Percentiles rank a stretch among this genome's conserved stretches.
phyloP scores from a whole-genome alignment of 495 filamentous ascomycete species.

The Penicillium malachiteum region DNA sequence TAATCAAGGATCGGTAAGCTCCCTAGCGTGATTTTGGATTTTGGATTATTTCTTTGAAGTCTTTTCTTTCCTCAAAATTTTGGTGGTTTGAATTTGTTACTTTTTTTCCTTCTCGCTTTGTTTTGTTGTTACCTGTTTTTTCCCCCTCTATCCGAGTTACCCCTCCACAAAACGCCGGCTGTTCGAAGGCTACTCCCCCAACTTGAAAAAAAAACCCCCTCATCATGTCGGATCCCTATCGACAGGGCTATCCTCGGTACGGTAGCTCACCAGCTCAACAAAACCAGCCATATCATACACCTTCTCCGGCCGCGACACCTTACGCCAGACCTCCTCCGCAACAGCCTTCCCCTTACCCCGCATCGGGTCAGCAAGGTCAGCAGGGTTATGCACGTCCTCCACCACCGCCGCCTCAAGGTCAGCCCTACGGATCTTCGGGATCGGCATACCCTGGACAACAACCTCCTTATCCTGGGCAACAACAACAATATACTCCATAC shows the following conservation, averaged over 20 bases:
- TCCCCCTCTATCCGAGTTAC: neutral
- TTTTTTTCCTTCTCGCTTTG: conserved; percentile 11
- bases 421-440: conserved; percentile 37
- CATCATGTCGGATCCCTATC: conserved; percentile 42
- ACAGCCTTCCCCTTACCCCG: conserved; percentile 27
- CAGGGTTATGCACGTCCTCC: conserved; percentile 31
- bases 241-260: conserved; percentile 40
- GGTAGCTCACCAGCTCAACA: conserved; percentile 38
- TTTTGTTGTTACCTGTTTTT: conserved; percentile 10
- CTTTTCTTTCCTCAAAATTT: neutral
- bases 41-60: neutral
- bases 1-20: conserved; percentile 43
- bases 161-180: conserved; percentile 1
- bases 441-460: conserved; percentile 34
- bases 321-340: conserved; percentile 32
- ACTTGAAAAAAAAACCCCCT: conserved; percentile 1
- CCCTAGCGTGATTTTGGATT: conserved; percentile 4
- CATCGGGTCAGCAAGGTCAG: conserved; percentile 22
- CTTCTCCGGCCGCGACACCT: conserved; percentile 29
- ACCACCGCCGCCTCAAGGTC: conserved; percentile 29
- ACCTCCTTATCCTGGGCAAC: conserved; percentile 18
- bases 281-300: conserved; percentile 38
- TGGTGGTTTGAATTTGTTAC: neutral
- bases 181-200: neutral
- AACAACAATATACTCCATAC: conserved; percentile 16